phyloP scores from a whole-genome alignment of 1,139 yeast genomes.

The Geotrichum klebahnii region DNA sequence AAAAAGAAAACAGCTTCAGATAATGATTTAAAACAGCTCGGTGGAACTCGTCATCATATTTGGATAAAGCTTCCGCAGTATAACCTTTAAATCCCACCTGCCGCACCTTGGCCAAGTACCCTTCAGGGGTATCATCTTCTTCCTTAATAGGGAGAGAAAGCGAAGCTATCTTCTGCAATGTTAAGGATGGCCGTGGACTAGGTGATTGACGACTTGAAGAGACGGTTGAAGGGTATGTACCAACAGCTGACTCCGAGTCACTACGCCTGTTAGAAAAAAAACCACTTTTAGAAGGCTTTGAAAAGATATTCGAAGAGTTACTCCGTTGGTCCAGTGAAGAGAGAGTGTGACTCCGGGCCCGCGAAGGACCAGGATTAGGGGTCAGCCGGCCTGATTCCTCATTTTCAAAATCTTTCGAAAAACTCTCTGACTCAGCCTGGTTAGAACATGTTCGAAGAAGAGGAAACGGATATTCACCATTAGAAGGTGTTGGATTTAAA shows the following conservation, averaged over 20 bases:
- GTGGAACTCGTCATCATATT: constrained; percentile 40
- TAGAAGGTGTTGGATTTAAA: constrained; percentile 18
- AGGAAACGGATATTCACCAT: constrained; percentile 7
- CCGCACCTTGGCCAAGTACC: constrained; percentile 38
- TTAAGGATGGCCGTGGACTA: constrained; percentile 6
- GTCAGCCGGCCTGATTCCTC: constrained; percentile 1
- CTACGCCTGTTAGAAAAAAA: constrained; percentile 14
- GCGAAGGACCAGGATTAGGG: constrained; percentile 7
- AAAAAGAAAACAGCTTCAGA: constrained; percentile 46
- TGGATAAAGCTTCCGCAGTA: constrained; percentile 42
- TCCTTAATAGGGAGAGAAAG: constrained; percentile 35
- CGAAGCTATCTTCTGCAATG: constrained; percentile 1
- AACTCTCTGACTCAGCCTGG: constrained; percentile 7
- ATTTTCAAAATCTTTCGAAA: constrained; percentile 1
- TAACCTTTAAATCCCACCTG: constrained; percentile 38
- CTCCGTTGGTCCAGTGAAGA: constrained; percentile 26
- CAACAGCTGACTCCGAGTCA: constrained; percentile 18
- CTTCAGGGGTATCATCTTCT: constrained; percentile 38
- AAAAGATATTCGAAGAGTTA: constrained; percentile 11
- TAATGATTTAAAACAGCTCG: constrained; percentile 42
- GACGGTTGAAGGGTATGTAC: background rate
- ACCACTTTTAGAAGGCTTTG: constrained; percentile 13
- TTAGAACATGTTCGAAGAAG: constrained; percentile 8
- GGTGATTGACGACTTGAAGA: constrained; percentile 2
- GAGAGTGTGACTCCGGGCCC: constrained; percentile 29